Base-by-base conservation (phyloP, 257 asterid genomes). In the Nicotiana benthamiana region DNA sequence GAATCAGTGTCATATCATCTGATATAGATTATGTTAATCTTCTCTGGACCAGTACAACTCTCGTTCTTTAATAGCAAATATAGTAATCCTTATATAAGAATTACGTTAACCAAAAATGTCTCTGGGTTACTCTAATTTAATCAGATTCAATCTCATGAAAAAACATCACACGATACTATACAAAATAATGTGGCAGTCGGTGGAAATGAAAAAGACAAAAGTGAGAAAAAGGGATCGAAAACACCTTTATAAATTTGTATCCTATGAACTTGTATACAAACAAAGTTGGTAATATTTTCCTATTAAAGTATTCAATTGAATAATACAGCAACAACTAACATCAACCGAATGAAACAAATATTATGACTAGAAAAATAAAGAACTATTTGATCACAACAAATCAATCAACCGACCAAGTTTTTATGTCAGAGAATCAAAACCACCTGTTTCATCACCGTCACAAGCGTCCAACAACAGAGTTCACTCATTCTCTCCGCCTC, bases 381-480 rank as follows among this genome's bases (percentile, higher is more conserved):
- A 18, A 36, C 1, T 59, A 5, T 22, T 46, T 70, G 24, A 11
- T 75, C 20, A 20, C 81, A 46, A 51, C 8, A 22, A 72, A 27
- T 74, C 16, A 46, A 72, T 46, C 78, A 24, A 72, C 78, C 61
- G 5, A 48, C 78, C 61, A 74, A 48, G 12, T 12, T 74, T 68
- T 74, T 24, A 24, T 46, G 60, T 72, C 78, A 72, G 78, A 70
- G 59, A 72, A 46, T 74, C 43, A 46, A 74, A 48, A 48, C 60
- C 78, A 72, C 61, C 78, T 72, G 60, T 72, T 13, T 72, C 78
- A 74, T 48, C 43, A 48, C 78, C 78, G 61, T 74, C 40, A 6
- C 24, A 46, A 46, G 32, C 22, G 78, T 72, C 48, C 61, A n/a
- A 40, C 46, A 22, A 43, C 60, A 7, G 16, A 46, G 1, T 15